Conservation (phyloP, 306 rosid species). For the Sicyos baderoa region DNA sequence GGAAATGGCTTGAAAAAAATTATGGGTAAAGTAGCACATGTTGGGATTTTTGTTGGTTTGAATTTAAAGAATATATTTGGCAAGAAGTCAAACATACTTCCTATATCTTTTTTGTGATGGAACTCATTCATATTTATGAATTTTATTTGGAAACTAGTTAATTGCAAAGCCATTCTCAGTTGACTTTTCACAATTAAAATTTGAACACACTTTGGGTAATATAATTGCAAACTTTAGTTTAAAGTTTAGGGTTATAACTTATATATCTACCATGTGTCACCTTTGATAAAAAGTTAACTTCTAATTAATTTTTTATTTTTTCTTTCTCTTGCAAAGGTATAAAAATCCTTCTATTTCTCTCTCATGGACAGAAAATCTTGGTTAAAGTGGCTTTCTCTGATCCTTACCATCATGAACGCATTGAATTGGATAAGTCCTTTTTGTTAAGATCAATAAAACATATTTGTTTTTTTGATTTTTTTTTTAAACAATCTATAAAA, state of each 20-base stretch:
- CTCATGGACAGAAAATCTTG: not conserved
- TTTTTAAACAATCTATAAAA: not conserved
- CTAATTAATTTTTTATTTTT: too few species aligned
- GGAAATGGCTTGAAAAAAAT: not conserved
- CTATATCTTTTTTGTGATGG: not conserved
- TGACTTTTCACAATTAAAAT: not conserved
- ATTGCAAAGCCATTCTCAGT: not conserved
- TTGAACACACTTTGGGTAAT: not conserved
- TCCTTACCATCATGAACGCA: not conserved
- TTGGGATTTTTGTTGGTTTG: not conserved
- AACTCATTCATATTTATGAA: not conserved
- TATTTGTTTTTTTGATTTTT: too few species aligned
- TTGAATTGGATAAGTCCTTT: not conserved
- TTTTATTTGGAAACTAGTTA: not conserved
- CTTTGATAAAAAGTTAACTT: not conserved
- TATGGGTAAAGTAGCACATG: not conserved
- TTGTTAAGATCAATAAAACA: not conserved
- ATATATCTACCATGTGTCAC: not conserved
- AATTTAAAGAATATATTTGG: not conserved
- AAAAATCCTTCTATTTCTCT: not conserved
- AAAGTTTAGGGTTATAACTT: too few species aligned
- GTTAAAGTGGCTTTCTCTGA: slow-evolving; percentile 2
- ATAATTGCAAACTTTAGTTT: not conserved
- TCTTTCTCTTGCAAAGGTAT: too few species aligned
- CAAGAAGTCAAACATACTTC: not conserved